Conservation (phyloP, 768 basidiomycete genomes). For the Rhodosporidiobolus odoratus region DNA sequence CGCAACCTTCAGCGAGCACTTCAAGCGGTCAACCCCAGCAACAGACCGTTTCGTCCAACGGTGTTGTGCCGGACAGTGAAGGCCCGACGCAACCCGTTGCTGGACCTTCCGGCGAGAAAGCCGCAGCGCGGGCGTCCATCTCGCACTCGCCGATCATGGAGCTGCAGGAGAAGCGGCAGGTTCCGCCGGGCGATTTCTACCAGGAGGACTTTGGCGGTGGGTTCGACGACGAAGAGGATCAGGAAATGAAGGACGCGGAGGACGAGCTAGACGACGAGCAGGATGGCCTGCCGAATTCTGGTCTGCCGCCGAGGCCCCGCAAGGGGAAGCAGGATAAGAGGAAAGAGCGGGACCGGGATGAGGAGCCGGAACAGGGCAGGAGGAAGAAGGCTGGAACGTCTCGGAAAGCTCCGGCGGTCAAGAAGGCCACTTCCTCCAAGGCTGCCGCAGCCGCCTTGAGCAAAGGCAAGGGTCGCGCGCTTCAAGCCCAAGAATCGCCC, state of each 20-base stretch:
- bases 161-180: not conserved
- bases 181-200: not conserved
- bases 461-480: slow-evolving; percentile 6
- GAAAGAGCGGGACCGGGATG: too few relatives aligned
- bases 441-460: too few relatives aligned
- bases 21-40: not conserved
- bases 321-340: not conserved
- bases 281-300: not conserved
- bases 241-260: too few relatives aligned
- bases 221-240: not conserved
- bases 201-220: slow-evolving; percentile 1
- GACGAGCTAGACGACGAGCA: not conserved
- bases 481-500: not conserved
- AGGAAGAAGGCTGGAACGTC: not conserved
- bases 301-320: not conserved
- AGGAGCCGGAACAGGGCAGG: not conserved
- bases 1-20: not conserved
- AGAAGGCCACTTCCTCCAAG: not conserved
- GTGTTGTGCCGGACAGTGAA: slow-evolving; percentile 49
- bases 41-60: not conserved
- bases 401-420: slow-evolving; percentile 1
- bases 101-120: too few relatives aligned
- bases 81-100: slow-evolving; percentile 46
- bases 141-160: not conserved
- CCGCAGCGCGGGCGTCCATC: too few relatives aligned